Conservation (phyloP, 352 stramenopile species). For the Globisporangium rhizosaccharum region DNA sequence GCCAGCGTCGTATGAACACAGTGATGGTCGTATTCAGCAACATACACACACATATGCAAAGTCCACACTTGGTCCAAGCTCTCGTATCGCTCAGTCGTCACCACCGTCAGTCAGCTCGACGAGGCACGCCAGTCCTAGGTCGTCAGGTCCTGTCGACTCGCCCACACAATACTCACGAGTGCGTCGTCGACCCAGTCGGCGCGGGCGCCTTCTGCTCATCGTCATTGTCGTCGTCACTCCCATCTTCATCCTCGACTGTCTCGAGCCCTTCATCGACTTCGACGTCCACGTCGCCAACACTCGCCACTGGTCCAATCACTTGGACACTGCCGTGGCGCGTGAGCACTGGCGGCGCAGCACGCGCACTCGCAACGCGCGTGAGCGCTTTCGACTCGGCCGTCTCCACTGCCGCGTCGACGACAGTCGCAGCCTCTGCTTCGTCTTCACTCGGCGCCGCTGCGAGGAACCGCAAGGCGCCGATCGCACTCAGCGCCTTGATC, state of each 20-base stretch:
- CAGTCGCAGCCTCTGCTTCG: slow-evolving; percentile 3
- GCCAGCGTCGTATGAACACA: too few relatives aligned
- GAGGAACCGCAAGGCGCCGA: slow-evolving; percentile 51
- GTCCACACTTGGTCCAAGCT: too few relatives aligned
- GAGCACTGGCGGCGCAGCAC: slow-evolving; percentile 35
- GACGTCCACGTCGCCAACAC: slow-evolving; percentile 9
- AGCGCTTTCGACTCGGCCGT: slow-evolving; percentile 13
- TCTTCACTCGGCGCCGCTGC: slow-evolving; percentile 17
- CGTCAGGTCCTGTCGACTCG: too few relatives aligned
- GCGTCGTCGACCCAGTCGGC: too few relatives aligned
- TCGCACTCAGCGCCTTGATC: slow-evolving; percentile 77
- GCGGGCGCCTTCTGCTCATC: slow-evolving; percentile 15
- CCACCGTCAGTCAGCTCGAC: not conserved
- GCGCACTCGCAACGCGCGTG: slow-evolving; percentile 26
- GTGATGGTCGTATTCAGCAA: too few relatives aligned
- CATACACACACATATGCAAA: too few relatives aligned
- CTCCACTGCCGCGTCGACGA: slow-evolving; percentile 1
- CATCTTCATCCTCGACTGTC: slow-evolving; percentile 29
- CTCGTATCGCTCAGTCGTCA: too few relatives aligned
- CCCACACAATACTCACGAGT: not conserved
- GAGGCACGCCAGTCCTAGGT: not conserved
- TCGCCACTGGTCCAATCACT: slow-evolving; percentile 29
- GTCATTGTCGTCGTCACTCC: slow-evolving; percentile 15
- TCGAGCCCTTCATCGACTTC: slow-evolving; percentile 23
- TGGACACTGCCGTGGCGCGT: slow-evolving; percentile 67